Evolutionary conservation across 805 yeast species (phyloP).

Genomic region (Naumovozyma baii): DNA sequence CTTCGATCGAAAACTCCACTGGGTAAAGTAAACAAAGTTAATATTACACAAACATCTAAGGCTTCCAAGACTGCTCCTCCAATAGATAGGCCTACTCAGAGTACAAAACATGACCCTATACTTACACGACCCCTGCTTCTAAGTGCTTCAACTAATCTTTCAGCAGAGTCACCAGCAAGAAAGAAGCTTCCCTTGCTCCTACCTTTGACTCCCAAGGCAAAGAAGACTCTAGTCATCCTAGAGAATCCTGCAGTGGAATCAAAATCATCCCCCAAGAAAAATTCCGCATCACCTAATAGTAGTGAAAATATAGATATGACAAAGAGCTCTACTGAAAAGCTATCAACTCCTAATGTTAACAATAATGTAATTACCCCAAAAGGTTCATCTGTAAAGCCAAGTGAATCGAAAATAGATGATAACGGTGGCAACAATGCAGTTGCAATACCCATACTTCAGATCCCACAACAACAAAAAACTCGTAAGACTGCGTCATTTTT

Average conservation of each 20-base stretch:
- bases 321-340: no score
- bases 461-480: not conserved
- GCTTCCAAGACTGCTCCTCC: not conserved
- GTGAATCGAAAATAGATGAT: no score
- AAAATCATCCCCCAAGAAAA: no score
- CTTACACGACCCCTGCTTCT: not conserved
- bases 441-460: not conserved
- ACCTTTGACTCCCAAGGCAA: not conserved
- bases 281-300: no score
- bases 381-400: no score
- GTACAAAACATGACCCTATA: not conserved
- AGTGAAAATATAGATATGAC: no score
- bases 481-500: not conserved
- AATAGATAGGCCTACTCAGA: not conserved
- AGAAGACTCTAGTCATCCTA: not conserved
- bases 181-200: not conserved
- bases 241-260: not conserved
- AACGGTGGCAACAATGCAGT: not conserved
- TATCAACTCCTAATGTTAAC: no score
- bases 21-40: constrained; percentile 2
- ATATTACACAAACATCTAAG: not conserved
- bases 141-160: not conserved
- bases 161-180: not conserved
- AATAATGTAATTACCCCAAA: no score
- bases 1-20: constrained; percentile 8